These are phyloP conservation scores for Mentha longifolia DNA, from an alignment of 257 asterid species.

Conservation along the genomic window DNA sequence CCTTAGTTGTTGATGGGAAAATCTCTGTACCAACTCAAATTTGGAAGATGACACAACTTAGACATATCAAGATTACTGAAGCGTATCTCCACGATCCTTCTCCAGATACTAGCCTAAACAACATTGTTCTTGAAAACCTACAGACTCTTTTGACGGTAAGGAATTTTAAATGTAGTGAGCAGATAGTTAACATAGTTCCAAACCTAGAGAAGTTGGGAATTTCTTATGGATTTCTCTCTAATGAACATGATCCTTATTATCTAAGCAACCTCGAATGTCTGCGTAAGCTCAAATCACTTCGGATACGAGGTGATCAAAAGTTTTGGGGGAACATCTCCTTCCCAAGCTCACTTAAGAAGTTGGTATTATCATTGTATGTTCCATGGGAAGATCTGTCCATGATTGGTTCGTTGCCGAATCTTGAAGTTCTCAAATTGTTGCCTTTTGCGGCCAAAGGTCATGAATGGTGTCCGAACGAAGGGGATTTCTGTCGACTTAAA, in stretches of 20 bases:
- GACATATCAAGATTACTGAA: not conserved
- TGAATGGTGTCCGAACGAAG: conserved; percentile 27
- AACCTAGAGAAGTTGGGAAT: conserved; percentile 21
- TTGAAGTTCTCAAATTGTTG: conserved; percentile 20
- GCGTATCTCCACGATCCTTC: conserved; percentile 16
- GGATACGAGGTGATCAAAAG: not conserved
- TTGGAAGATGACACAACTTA: conserved; percentile 33
- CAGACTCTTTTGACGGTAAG: not conserved
- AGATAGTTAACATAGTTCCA: conserved; percentile 11
- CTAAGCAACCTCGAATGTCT: conserved; percentile 19
- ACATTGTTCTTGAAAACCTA: conserved; percentile 19
- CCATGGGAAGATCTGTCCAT: conserved; percentile 22
- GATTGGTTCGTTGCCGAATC: conserved; percentile 23
- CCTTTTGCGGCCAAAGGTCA: not conserved
- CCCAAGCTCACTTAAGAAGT: conserved; percentile 27
- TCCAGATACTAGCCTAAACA: not conserved
- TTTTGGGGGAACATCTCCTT: not conserved
- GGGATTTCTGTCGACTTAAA: conserved; percentile 28
- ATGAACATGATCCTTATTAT: not conserved
- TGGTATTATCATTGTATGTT: not conserved
- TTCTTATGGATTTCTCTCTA: not conserved
- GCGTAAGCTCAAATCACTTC: not conserved
- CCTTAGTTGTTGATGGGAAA: conserved; percentile 1
- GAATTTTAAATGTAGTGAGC: conserved; percentile 6
- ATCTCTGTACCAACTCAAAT: conserved; percentile 14